Conservation (phyloP, 176 grass and related monocot genomes). For the Puya raimondii region DNA sequence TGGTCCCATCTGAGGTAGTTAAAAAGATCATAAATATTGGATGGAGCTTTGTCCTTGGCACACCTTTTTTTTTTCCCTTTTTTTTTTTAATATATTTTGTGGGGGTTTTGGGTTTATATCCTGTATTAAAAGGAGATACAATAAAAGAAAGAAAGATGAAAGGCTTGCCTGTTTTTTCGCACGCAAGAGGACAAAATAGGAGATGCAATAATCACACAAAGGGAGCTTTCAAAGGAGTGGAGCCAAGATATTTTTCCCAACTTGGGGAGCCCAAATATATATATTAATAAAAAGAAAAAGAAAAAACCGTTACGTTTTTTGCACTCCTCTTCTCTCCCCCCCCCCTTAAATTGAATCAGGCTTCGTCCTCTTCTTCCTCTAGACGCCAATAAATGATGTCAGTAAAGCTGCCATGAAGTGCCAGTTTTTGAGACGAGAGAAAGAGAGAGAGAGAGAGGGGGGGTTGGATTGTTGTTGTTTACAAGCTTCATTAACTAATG, state of each 20-base stretch:
- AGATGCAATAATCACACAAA: not conserved
- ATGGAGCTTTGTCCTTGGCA: not conserved
- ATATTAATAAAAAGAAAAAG: too few relatives aligned
- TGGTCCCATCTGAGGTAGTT: conserved; percentile 11
- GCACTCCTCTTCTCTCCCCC: not conserved
- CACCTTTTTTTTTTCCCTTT: not conserved
- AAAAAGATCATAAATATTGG: not conserved
- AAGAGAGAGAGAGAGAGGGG: not conserved
- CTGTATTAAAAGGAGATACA: not conserved
- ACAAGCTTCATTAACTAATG: not conserved
- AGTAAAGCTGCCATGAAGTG: conserved; percentile 2
- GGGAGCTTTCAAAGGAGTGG: not conserved
- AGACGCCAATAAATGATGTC: not conserved
- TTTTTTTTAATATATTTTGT: too few relatives aligned
- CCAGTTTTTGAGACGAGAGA: not conserved
- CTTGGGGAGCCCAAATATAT: not conserved
- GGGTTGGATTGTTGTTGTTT: not conserved
- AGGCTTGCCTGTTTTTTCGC: not conserved
- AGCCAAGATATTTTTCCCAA: not conserved
- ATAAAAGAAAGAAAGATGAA: not conserved
- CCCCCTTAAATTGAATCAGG: not conserved
- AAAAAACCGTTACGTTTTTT: not conserved
- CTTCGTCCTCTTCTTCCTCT: not conserved
- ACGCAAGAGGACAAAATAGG: not conserved
- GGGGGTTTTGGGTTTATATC: not conserved